Percentiles rank a stretch among this genome's conserved stretches.
Evolutionary conservation across 768 basidiomycete genomes (phyloP).

Genomic region (Mycena filopes): DNA sequence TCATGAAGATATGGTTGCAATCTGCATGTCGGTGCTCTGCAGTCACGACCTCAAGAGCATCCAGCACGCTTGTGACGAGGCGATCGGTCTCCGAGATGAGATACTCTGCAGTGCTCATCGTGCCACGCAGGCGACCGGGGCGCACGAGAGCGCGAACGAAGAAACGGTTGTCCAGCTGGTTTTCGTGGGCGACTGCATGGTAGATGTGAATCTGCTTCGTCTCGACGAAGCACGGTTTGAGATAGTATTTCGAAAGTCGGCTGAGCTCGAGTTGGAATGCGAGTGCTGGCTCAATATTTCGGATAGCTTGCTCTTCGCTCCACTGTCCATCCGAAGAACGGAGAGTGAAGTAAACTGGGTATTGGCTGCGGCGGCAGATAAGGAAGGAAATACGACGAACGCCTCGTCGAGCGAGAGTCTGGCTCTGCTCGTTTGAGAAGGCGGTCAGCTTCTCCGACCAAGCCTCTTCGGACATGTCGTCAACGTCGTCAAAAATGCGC

Average conservation of each 20-base stretch:
- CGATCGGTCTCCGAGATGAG: constrained; percentile 99
- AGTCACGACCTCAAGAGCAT: constrained; percentile 93
- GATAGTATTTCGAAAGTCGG: constrained; percentile 95
- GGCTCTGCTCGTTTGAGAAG: constrained; percentile 76
- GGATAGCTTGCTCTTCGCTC: constrained; percentile 95
- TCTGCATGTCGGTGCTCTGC: constrained; percentile 92
- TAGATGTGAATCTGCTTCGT: constrained; percentile 99
- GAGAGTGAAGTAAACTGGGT: constrained; percentile 95
- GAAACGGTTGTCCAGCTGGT: constrained; percentile 97
- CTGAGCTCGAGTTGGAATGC: constrained; percentile 98
- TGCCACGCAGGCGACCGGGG: constrained; percentile 91
- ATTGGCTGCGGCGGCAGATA: constrained; percentile 90
- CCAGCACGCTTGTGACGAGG: constrained; percentile 91
- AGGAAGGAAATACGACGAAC: constrained; percentile 93
- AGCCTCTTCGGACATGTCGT: constrained; percentile 79
- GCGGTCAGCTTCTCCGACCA: constrained; percentile 80
- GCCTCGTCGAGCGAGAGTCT: constrained; percentile 75
- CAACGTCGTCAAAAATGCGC: constrained; percentile 84
- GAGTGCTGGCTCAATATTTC: constrained; percentile 97
- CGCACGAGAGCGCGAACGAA: constrained; percentile 97
- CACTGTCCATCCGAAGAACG: constrained; percentile 79
- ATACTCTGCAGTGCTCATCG: constrained; percentile 96
- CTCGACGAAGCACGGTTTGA: constrained; percentile 96
- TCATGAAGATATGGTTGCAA: constrained; percentile 99
- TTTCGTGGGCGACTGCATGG: constrained; percentile 93